A percentile compares a stretch with the other conserved stretches of the same genome.
Conservation (phyloP, 768 basidiomycete genomes). For the Tubosaeta sp. region DNA sequence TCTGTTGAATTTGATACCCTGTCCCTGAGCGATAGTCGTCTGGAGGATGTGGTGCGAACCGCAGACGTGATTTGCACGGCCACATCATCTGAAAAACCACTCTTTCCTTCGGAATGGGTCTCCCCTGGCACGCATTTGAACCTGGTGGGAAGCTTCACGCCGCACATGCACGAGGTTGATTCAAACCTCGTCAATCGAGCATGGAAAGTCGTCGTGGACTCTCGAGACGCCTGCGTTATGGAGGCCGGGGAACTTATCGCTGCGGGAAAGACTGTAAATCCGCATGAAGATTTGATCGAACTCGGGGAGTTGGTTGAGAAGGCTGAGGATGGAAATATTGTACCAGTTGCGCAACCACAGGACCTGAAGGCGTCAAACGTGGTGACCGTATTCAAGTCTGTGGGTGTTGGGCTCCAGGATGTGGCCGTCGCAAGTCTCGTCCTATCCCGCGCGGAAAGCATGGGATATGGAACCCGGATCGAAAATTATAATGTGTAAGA, state of each 20-base stretch:
- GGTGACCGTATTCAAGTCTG: slow-evolving; percentile 83
- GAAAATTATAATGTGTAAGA: slow-evolving; percentile 38
- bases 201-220: slow-evolving; percentile 66
- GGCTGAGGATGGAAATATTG: slow-evolving; percentile 4
- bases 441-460: slow-evolving; percentile 53
- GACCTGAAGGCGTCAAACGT: slow-evolving; percentile 33
- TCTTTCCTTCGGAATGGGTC: slow-evolving; percentile 69
- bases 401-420: slow-evolving; percentile 85
- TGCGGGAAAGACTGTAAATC: slow-evolving; percentile 37
- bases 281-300: slow-evolving; percentile 47
- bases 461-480: slow-evolving; percentile 49
- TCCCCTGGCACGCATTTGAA: slow-evolving; percentile 62
- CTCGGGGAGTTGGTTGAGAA: slow-evolving; percentile 57
- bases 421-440: slow-evolving; percentile 74
- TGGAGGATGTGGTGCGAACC: slow-evolving; percentile 10
- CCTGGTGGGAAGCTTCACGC: slow-evolving; percentile 79
- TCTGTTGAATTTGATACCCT: slow-evolving; percentile 13
- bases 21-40: slow-evolving; percentile 2
- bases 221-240: slow-evolving; percentile 56
- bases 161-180: slow-evolving; percentile 76
- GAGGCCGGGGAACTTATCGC: slow-evolving; percentile 85
- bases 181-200: slow-evolving; percentile 52
- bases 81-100: slow-evolving; percentile 63
- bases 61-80: slow-evolving; percentile 62
- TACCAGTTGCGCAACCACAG: slow-evolving; percentile 10